Evolutionary conservation across 148 eudicot genomes (phyloP).

Genomic region (Camellia japonica): DNA sequence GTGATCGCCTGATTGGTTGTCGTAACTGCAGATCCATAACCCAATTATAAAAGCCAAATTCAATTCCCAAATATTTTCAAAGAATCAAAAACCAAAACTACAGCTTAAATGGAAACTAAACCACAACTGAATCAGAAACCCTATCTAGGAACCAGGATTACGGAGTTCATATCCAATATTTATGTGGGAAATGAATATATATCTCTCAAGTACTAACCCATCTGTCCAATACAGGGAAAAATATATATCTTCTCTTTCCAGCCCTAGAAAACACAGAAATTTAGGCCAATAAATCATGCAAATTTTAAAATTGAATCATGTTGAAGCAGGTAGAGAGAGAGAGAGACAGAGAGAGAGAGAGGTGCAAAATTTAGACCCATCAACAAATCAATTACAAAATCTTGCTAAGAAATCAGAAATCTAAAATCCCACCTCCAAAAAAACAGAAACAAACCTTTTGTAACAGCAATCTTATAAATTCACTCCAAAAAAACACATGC

Average conservation of each 20-base stretch:
- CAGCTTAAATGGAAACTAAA: background rate
- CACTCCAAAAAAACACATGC: background rate
- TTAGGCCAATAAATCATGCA: background rate
- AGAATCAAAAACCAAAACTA: background rate
- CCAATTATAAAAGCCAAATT: background rate
- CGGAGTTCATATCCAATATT: no score
- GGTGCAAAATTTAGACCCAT: background rate
- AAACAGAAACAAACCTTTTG: background rate
- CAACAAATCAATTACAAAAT: background rate
- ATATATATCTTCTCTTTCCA: background rate
- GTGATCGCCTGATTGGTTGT: constrained; percentile 41
- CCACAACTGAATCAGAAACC: no score
- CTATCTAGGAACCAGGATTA: no score
- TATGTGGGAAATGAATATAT: no score
- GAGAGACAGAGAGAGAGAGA: background rate
- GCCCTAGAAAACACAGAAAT: background rate
- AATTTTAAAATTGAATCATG: background rate
- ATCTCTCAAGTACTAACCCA: no score
- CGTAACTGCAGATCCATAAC: constrained; percentile 39
- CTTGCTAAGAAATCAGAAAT: constrained; percentile 7
- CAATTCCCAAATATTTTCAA: background rate
- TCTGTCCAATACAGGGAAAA: background rate
- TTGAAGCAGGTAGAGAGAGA: background rate
- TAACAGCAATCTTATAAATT: background rate
- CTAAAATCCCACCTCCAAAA: background rate